Conservation (phyloP, 108 stramenopile species). For the Asterionellopsis glacialis region DNA sequence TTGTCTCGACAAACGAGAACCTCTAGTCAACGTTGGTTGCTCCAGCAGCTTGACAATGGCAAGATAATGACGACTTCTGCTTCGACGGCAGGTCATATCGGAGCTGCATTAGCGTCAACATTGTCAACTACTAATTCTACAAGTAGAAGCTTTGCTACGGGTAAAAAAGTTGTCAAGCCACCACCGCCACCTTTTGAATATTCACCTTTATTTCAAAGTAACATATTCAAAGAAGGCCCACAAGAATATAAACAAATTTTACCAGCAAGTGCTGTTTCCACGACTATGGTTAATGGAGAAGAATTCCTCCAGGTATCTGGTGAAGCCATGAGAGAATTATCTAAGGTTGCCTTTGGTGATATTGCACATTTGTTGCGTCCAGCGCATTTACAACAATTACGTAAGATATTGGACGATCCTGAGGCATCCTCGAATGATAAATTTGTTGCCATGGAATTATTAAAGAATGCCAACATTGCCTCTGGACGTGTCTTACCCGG, state of each 20-base stretch:
- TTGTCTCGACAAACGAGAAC: too few species aligned
- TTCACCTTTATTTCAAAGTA: constrained; percentile 66
- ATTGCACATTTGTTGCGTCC: constrained; percentile 93
- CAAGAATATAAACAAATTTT: constrained; percentile 57
- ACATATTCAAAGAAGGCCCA: constrained; percentile 27
- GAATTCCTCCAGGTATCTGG: constrained; percentile 47
- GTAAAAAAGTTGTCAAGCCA: not conserved
- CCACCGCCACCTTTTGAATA: constrained; percentile 33
- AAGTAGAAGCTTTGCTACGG: not conserved
- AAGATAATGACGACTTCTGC: too few species aligned
- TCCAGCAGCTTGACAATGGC: too few species aligned
- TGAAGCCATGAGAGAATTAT: constrained; percentile 51
- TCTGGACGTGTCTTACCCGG: constrained; percentile 84
- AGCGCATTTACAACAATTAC: constrained; percentile 82
- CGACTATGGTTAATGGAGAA: constrained; percentile 44
- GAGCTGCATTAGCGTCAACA: too few species aligned
- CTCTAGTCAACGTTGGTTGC: too few species aligned
- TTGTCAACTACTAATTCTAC: too few species aligned
- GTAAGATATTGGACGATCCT: constrained; percentile 91
- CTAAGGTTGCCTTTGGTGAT: constrained; percentile 79
- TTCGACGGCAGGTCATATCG: too few species aligned
- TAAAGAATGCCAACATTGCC: constrained; percentile 96
- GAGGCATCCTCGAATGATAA: constrained; percentile 94
- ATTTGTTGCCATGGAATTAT: constrained; percentile 93
- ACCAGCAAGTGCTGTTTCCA: constrained; percentile 49